Conservation (phyloP, 1,284 basidiomycete genomes). For the Mycena citricolor region DNA sequence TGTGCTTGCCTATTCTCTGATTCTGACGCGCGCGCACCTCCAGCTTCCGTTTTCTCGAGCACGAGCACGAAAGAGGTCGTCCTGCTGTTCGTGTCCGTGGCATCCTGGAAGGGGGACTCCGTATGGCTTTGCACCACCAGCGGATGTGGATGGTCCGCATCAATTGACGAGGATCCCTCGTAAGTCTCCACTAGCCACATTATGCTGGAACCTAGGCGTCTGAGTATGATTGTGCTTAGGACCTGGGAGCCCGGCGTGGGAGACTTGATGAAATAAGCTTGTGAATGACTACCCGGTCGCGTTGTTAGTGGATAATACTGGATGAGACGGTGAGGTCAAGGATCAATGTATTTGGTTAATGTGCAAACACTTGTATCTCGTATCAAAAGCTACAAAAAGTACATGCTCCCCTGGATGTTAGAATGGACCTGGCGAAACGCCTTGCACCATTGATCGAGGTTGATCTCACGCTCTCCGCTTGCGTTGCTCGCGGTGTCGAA, state of each 20-base stretch:
- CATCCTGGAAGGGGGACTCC: not conserved
- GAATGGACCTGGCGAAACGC: not conserved
- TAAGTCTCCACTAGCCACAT: too few relatives aligned
- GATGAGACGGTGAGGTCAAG: too few relatives aligned
- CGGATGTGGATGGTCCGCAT: conserved; percentile 11
- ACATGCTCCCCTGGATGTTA: not conserved
- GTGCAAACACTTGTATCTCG: too few relatives aligned
- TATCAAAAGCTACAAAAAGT: not conserved
- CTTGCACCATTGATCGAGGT: not conserved
- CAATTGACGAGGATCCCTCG: conserved; percentile 5
- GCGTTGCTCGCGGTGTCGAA: too few relatives aligned
- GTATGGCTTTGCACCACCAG: conserved; percentile 14
- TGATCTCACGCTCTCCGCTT: too few relatives aligned
- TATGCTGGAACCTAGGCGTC: too few relatives aligned
- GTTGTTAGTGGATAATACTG: too few relatives aligned
- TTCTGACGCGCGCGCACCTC: not conserved
- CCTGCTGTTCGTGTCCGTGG: conserved; percentile 14
- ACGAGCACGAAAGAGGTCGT: conserved; percentile 11
- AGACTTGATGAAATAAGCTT: too few relatives aligned
- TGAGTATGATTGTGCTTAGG: too few relatives aligned
- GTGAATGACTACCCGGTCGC: too few relatives aligned
- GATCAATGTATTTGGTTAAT: too few relatives aligned
- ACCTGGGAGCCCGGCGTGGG: too few relatives aligned
- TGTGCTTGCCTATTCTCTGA: not conserved
- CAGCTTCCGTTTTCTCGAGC: conserved; percentile 14